Conservation (phyloP, 2,329 filamentous ascomycete species). For the Fusarium bactridioides region DNA sequence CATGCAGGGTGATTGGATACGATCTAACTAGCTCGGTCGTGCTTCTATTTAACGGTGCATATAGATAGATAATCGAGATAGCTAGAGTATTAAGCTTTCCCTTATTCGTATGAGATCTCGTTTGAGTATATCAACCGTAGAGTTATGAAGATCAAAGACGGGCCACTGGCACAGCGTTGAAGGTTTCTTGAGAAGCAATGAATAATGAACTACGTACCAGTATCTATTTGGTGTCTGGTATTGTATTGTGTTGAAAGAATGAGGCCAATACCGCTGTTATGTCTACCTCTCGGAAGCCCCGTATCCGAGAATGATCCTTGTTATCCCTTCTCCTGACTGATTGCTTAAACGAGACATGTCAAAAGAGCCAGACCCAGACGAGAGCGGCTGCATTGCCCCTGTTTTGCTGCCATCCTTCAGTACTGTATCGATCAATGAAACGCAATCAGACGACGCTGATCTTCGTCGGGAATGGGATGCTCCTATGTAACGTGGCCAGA, state of each 20-base stretch:
- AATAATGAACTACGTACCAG: not conserved
- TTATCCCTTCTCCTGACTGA: not conserved
- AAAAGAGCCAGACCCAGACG: not conserved
- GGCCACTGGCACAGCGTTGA: not conserved
- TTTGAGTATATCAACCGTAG: not conserved
- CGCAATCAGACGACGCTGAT: constrained; percentile 9
- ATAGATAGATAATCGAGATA: constrained; percentile 4
- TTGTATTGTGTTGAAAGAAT: not conserved
- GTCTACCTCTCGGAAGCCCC: not conserved
- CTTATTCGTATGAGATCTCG: not conserved
- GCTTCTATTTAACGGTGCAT: not conserved
- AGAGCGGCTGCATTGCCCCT: not conserved
- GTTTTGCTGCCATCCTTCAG: constrained; percentile 6
- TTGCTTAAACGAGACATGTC: not conserved
- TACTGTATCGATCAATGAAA: constrained; percentile 9
- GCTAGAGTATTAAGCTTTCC: not conserved
- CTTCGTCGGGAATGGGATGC: constrained; percentile 1
- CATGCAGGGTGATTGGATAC: not conserved
- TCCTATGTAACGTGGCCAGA: constrained; percentile 9
- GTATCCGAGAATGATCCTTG: not conserved
- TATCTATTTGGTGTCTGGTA: not conserved
- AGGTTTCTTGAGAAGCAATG: not conserved
- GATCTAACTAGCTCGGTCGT: not conserved
- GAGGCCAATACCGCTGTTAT: not conserved
- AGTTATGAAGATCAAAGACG: not conserved